Evolutionary conservation across 1,139 yeast species (phyloP), one percentile per base, ranked within the genome.

Genomic region (Blastobotrys proliferans): DNA sequence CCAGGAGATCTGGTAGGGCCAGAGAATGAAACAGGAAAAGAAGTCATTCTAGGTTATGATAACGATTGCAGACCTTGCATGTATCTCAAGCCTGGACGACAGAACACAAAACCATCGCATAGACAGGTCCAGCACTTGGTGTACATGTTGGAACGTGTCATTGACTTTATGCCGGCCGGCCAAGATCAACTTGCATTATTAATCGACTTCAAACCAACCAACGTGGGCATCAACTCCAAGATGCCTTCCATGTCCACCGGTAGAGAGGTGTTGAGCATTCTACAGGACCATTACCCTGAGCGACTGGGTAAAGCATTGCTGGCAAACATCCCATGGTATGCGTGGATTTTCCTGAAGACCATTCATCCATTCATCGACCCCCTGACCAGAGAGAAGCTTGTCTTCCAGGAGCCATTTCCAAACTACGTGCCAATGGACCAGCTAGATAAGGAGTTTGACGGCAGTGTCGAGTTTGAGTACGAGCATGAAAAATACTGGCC

Each of bases 301-400:
- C 75, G 97, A 56, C 72, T 92, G 51, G 98, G 98, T 20, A 81
- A 81, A 58, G 97, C 97, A 0, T 70, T 90, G 41, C 73, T 92
- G 51, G 86, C 95, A 34, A 90, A 92, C 61, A 86, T 92, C 51
- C 97, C 97, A 10, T 84, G 94, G 81, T 67, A 88, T 41, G 97
- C 90, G 1, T 82, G 94, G 77, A 81, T 95, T 2, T 92, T 92
- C 60, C 71, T 92, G 60, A 88, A 85, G 65, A 69, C 90, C 50
- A 90, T 90, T 45, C 85, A 86, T 51, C 97, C 97, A 1, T 92
- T 92, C 59, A 90, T 92, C 49, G 98, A 92, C 60, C 97, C 98
- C 2, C 67, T 87, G 59, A 92, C 97, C 1, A 74, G 95, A 53
- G 95, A 87, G 66, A 92, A 92, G 67, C 76, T 94, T 34, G 90